A percentile compares a stretch with the other conserved stretches of the same genome.
Evolutionary conservation across 768 basidiomycete species (phyloP).

Genomic region (Boletus tomentosulus): DNA sequence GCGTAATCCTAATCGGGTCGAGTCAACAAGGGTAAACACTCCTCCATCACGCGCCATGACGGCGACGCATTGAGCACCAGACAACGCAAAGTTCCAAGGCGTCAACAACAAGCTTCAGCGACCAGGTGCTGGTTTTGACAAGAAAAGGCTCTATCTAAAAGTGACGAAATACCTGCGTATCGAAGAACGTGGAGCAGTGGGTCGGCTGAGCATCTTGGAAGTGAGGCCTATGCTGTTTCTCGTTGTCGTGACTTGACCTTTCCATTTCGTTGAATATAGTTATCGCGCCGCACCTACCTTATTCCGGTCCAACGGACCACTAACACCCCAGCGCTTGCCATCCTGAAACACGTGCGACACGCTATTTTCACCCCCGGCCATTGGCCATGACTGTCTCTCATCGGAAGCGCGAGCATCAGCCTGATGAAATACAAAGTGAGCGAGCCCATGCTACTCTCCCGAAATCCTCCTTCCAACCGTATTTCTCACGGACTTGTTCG

Average conservation of each 20-base stretch:
- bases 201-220: neutral
- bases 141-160: neutral
- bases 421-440: constrained; percentile 64
- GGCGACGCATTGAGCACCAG: neutral
- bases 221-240: neutral
- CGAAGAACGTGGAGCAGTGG: neutral
- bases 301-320: neutral
- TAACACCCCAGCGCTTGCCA: neutral
- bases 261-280: neutral
- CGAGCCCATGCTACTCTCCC: constrained; percentile 1
- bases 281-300: neutral
- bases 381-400: constrained; percentile 59
- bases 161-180: neutral
- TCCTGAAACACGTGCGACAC: neutral
- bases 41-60: constrained; percentile 9
- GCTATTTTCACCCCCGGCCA: neutral
- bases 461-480: neutral
- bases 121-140: neutral
- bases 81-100: neutral
- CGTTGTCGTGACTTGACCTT: neutral
- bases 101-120: neutral
- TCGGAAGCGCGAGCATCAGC: constrained; percentile 58
- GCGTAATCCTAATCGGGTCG: neutral
- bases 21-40: constrained; percentile 14
- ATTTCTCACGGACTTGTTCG: constrained; percentile 28